phyloP scores from a whole-genome alignment of 441 rosid genomes.

The Lepidium campestre region DNA sequence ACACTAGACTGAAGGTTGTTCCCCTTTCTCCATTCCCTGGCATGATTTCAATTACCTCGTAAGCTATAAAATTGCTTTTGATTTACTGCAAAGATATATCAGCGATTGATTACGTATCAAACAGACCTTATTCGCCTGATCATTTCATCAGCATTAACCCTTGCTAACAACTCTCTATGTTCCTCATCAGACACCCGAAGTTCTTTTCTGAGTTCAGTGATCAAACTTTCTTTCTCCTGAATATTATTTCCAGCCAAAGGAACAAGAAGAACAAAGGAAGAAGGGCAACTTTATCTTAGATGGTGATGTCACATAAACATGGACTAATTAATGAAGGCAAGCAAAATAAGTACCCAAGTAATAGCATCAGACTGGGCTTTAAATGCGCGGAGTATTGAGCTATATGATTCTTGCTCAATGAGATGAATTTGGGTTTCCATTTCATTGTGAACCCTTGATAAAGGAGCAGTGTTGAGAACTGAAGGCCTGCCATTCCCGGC shows the following conservation, averaged over 20 bases:
- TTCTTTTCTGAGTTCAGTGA: constrained; percentile 95
- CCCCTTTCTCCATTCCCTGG: constrained; percentile 92
- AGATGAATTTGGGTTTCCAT: constrained; percentile 96
- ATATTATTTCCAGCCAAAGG: neutral
- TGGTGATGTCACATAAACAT: constrained; percentile 10
- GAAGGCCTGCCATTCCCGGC: constrained; percentile 85
- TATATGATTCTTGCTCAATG: constrained; percentile 94
- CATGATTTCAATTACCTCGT: constrained; percentile 4
- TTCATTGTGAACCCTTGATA: constrained; percentile 71
- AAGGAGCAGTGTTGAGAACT: constrained; percentile 49
- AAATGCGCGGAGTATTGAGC: constrained; percentile 88
- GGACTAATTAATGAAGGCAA: neutral
- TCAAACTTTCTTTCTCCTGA: constrained; percentile 95
- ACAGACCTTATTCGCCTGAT: constrained; percentile 85
- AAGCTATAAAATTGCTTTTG: neutral
- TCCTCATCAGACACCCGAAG: constrained; percentile 97
- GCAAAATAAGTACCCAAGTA: constrained; percentile 65
- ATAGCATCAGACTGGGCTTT: constrained; percentile 99
- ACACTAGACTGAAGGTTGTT: constrained; percentile 66
- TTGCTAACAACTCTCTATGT: constrained; percentile 78
- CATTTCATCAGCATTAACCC: constrained; percentile 85
- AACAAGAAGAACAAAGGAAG: constrained; percentile 2
- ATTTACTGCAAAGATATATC: neutral
- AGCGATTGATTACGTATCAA: constrained; percentile 11
- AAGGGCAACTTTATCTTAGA: neutral